phyloP scores from a whole-genome alignment of 2,329 filamentous ascomycete genomes.

The Berkeleyomyces rouxiae region DNA sequence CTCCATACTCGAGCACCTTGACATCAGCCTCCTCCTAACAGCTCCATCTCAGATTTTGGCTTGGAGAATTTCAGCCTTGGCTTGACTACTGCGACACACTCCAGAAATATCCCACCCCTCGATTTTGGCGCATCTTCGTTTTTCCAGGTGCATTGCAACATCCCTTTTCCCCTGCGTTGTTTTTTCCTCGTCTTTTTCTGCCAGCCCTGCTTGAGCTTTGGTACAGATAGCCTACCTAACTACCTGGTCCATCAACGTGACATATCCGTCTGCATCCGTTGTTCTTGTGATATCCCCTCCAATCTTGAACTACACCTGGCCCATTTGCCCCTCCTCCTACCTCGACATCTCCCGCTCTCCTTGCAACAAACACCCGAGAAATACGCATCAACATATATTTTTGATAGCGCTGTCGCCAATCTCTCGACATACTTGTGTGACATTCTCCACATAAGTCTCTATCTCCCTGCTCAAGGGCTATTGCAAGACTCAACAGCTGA shows the following conservation, averaged over 20 bases:
- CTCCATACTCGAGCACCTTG: neutral
- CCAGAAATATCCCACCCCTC: neutral
- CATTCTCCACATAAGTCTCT: neutral
- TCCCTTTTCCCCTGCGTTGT: neutral
- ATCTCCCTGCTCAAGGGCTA: neutral
- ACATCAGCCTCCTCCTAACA: neutral
- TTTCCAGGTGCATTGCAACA: neutral
- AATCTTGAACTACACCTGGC: neutral
- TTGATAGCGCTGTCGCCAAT: neutral
- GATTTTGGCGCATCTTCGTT: neutral
- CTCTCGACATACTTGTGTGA: neutral
- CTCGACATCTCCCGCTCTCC: neutral
- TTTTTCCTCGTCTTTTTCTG: neutral
- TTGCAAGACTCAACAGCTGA: neutral
- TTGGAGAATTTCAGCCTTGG: constrained; percentile 2
- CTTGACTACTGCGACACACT: neutral
- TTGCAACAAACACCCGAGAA: neutral
- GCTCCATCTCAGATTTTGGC: neutral
- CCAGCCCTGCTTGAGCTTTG: neutral
- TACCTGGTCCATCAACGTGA: neutral
- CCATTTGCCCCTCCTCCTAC: neutral
- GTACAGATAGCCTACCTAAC: neutral
- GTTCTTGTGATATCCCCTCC: neutral
- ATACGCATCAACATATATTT: neutral
- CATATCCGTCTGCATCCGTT: neutral